phyloP scores from a whole-genome alignment of 2,329 filamentous ascomycete species.

The Fragosphaeria purpurea region DNA sequence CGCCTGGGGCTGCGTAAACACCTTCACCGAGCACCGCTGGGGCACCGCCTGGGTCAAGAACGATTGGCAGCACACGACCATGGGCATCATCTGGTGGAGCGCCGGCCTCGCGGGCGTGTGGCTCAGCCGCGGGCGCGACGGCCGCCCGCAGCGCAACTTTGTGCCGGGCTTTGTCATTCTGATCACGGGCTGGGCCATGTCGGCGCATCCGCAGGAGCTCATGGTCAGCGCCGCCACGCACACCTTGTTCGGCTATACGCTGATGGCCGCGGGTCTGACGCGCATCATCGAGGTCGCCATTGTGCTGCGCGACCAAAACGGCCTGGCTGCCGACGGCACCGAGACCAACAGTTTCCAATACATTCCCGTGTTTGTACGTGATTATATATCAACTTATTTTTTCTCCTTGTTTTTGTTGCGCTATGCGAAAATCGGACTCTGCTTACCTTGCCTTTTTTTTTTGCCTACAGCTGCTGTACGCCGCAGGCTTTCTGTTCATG shows the following conservation, averaged over 20 bases:
- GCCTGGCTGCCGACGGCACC: conserved; percentile 55
- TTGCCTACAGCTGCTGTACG: conserved; percentile 62
- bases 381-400: neutral
- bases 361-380: conserved; percentile 46
- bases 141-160: conserved; percentile 82
- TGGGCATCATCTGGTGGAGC: conserved; percentile 99
- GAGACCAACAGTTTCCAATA: conserved; percentile 55
- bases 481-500: conserved; percentile 95
- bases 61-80: conserved; percentile 95
- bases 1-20: conserved; percentile 94
- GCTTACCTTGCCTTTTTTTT: neutral
- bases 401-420: neutral
- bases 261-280: conserved; percentile 80
- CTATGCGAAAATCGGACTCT: too few relatives aligned
- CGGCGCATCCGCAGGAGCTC: conserved; percentile 74
- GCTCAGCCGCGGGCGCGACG: conserved; percentile 76
- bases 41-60: conserved; percentile 81
- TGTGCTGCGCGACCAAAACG: conserved; percentile 62
- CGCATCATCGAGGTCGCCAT: conserved; percentile 89
- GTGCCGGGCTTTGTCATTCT: conserved; percentile 85
- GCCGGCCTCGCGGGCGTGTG: conserved; percentile 86
- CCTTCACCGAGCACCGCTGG: conserved; percentile 96
- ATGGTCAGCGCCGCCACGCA: conserved; percentile 83
- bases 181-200: conserved; percentile 94
- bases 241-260: conserved; percentile 80